Conservation (phyloP, 2,329 filamentous ascomycete species). For the Fusarium phyllophilum region DNA sequence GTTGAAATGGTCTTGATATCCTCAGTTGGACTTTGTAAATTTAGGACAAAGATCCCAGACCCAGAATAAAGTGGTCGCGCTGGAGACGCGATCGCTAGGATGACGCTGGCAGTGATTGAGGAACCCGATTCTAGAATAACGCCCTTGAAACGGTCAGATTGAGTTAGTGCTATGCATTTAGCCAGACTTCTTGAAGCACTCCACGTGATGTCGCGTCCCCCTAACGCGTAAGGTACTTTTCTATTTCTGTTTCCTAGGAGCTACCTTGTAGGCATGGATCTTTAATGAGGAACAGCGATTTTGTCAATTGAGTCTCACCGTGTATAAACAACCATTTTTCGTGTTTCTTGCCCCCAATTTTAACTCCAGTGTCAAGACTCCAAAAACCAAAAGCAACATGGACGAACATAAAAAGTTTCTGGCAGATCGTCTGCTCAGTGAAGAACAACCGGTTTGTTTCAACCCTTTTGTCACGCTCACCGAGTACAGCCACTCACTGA, state of each 20-base stretch:
- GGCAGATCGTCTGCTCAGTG: conserved; percentile 78
- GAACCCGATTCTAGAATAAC: conserved; percentile 8
- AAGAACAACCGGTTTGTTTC: conserved; percentile 73
- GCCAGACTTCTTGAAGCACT: fast-evolving
- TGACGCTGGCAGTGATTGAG: conserved; percentile 15
- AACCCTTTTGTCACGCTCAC: not conserved
- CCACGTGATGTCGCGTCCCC: conserved; percentile 52
- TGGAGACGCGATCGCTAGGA: conserved; percentile 35
- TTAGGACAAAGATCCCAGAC: not conserved
- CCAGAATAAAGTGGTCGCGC: conserved; percentile 35
- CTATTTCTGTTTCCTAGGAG: conserved; percentile 1
- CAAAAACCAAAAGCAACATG: conserved; percentile 45
- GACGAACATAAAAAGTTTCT: conserved; percentile 77
- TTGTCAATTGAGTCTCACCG: conserved; percentile 2
- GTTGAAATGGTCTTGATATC: not conserved
- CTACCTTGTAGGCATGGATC: not conserved
- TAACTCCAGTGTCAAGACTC: not conserved
- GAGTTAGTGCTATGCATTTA: not conserved
- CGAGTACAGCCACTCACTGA: conserved; percentile 25
- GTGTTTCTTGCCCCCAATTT: not conserved
- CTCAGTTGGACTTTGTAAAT: not conserved
- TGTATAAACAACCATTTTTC: not conserved
- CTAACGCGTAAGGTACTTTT: conserved; percentile 27
- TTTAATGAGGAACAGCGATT: conserved; percentile 11
- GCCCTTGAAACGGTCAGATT: not conserved